phyloP scores from a whole-genome alignment of 2,329 filamentous ascomycete species.

The Colletotrichum scovillei region DNA sequence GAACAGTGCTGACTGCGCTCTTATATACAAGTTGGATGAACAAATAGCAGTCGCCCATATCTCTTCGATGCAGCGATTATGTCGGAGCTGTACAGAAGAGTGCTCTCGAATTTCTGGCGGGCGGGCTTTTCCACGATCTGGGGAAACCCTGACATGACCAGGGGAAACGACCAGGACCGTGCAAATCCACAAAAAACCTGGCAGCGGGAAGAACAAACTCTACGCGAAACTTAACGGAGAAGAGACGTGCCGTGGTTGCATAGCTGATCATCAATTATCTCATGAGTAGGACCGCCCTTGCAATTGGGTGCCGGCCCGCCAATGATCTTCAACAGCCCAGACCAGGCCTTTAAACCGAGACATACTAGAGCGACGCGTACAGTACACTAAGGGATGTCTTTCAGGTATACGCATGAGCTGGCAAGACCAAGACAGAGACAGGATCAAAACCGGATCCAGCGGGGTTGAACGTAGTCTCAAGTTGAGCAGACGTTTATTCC shows the following conservation, averaged over 20 bases:
- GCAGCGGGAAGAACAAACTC: neutral
- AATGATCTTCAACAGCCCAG: constrained; percentile 20
- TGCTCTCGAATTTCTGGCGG: neutral
- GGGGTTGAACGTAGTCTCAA: constrained; percentile 22
- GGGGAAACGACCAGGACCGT: neutral
- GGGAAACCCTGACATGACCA: constrained; percentile 4
- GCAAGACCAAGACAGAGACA: neutral
- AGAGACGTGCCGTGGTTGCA: neutral
- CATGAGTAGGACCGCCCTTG: constrained; percentile 15
- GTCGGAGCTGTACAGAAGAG: neutral
- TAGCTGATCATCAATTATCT: neutral
- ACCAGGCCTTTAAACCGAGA: constrained; percentile 19
- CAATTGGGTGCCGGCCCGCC: neutral
- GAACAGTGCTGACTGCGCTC: neutral
- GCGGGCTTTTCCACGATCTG: neutral
- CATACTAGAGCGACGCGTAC: constrained; percentile 18
- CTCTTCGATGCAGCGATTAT: neutral
- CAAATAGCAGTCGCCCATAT: neutral
- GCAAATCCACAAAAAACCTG: neutral
- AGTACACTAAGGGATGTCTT: too few relatives aligned
- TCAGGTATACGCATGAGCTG: neutral
- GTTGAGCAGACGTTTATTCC: neutral
- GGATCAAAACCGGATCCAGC: neutral
- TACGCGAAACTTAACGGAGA: neutral
- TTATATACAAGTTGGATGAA: neutral